Base-by-base conservation (phyloP, 2,329 filamentous ascomycete genomes). In the Cladosporium sp. region DNA sequence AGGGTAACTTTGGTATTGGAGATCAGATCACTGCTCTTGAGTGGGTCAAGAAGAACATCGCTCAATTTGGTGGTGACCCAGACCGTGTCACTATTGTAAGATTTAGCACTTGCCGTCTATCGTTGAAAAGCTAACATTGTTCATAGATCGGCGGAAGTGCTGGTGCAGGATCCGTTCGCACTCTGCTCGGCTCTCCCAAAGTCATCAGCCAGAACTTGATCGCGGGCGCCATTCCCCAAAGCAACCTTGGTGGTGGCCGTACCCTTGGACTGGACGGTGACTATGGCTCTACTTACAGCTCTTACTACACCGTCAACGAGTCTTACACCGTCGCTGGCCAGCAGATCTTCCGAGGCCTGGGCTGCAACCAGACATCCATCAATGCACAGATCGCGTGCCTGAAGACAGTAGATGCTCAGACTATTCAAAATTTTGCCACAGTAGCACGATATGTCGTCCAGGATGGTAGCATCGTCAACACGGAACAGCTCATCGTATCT, bases 211-310 rank as follows among this genome's bases (percentile, higher is more conserved):
- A 79, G 42, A 63, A 66, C 6, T 57, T 69, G 28, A 79, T 75
- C 52, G 75, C 78, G 60, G 77, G 77, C 8, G 79, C 76, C 1
- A 71, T 82, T 3, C 73, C 77, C 0, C 75, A 81, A 72, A 80
- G 79, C 0, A 83, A 83, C 58, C 72, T 83, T 0, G 82, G 81
- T 20, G 81, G 82, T 7, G 82, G 84, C 25, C 80, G 82, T 28
- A 79, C 79, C 0, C 76, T 84, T 1, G 83, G 82, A 1, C 76
- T 82, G 2, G 75, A 71, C 1, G 80, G 81, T n/a, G 76, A 81
- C 65, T 85, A 85, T 59, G 83, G 81, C 11, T 81, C 79, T 0
- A 79, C 81, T 0, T 87, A 85, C 68, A 83, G 80, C 11, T 76
- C 78, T 22, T 87, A 86, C 71, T 80, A 81, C 64, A 84, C 82